Conservation (phyloP, 179 eudicot genomes). For the Carnegiea gigantea region DNA sequence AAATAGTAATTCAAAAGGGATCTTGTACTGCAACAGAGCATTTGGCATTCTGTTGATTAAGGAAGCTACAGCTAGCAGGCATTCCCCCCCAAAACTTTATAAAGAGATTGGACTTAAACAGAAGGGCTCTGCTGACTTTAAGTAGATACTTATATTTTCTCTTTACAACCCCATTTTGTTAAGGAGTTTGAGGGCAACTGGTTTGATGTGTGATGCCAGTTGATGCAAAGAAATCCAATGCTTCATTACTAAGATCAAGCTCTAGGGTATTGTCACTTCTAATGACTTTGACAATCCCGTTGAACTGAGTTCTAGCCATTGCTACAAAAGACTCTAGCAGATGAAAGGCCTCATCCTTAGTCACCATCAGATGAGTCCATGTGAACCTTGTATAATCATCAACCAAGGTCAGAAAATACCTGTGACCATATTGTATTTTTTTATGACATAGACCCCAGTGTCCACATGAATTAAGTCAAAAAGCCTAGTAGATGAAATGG, state of each 20-base stretch:
- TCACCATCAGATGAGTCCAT: background rate
- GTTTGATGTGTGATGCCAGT: conserved; percentile 21
- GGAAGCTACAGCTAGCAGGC: background rate
- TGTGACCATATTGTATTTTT: background rate
- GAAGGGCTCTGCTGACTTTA: background rate
- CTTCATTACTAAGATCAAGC: background rate
- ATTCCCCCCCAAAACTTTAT: background rate
- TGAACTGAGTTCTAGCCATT: background rate
- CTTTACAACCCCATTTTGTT: conserved; percentile 23
- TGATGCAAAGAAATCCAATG: background rate
- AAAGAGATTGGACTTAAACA: background rate
- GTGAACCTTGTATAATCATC: conserved; percentile 14
- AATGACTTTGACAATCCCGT: background rate
- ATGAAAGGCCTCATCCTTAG: background rate
- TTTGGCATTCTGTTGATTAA: background rate
- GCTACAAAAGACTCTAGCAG: background rate
- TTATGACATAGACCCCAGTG: too few relatives aligned
- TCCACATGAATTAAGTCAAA: too few relatives aligned
- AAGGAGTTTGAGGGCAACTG: background rate
- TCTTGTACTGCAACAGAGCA: background rate
- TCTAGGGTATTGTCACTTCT: conserved; percentile 8
- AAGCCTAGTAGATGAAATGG: too few relatives aligned
- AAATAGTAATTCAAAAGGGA: background rate
- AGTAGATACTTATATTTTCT: conserved; percentile 4
- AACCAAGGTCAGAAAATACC: conserved; percentile 19